Percentiles rank a stretch among this genome's conserved stretches.
Evolutionary conservation across 176 grass and related monocot genomes (phyloP).

Genomic region (Rhynchospora breviuscula): DNA sequence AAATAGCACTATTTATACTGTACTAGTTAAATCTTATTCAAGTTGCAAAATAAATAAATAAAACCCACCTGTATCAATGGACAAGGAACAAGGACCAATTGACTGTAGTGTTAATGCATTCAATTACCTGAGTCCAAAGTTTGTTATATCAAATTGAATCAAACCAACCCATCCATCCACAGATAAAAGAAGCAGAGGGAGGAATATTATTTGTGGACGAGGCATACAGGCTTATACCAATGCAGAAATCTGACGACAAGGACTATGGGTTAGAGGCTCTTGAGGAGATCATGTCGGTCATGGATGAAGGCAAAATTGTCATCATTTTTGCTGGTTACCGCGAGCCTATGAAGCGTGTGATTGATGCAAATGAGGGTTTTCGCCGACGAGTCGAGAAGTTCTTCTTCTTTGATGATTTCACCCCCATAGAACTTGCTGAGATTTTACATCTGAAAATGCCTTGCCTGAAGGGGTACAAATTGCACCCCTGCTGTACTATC

Average conservation of each 20-base stretch:
- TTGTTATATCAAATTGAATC: background rate
- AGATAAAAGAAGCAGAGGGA: constrained; percentile 89
- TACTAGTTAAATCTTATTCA: background rate
- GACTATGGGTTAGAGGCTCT: constrained; percentile 96
- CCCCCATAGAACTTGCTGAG: constrained; percentile 63
- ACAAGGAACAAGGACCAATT: background rate
- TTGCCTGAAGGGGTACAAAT: constrained; percentile 67
- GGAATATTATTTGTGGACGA: constrained; percentile 94
- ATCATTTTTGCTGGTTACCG: constrained; percentile 92
- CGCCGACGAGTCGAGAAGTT: constrained; percentile 85
- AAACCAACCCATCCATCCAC: constrained; percentile 1
- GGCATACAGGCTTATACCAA: constrained; percentile 87
- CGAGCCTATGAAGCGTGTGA: constrained; percentile 90
- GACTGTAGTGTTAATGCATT: background rate
- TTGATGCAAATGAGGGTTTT: constrained; percentile 83
- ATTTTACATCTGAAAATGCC: constrained; percentile 80
- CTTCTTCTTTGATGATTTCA: constrained; percentile 81
- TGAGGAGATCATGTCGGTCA: constrained; percentile 98
- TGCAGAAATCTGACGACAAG: constrained; percentile 63
- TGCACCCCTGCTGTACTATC: constrained; percentile 56
- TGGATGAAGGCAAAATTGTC: constrained; percentile 83
- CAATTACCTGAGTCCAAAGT: background rate
- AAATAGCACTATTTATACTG: background rate
- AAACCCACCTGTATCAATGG: background rate
- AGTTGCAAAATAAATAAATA: background rate